phyloP scores from a whole-genome alignment of 1,284 basidiomycete species.

The Leccinum pallidistipes region DNA sequence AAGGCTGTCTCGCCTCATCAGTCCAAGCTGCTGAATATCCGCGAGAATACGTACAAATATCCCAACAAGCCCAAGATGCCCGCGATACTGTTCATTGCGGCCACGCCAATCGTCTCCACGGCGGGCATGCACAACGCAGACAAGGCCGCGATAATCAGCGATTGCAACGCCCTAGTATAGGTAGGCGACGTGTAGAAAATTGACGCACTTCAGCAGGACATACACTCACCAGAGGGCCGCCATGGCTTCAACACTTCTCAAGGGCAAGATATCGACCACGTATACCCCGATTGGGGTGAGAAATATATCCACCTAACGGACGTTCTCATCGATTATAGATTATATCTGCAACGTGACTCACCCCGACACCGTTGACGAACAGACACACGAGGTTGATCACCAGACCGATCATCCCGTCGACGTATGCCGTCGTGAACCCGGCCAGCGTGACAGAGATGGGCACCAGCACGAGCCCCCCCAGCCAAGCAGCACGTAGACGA shows the following conservation, averaged over 20 bases:
- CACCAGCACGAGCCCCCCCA: conserved; percentile 47
- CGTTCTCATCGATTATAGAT: neutral
- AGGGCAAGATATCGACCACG: conserved; percentile 54
- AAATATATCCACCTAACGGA: conserved; percentile 42
- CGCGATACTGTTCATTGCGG: conserved; percentile 49
- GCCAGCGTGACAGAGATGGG: conserved; percentile 30
- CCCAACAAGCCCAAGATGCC: conserved; percentile 45
- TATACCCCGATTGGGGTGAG: conserved; percentile 56
- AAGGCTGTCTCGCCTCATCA: conserved; percentile 32
- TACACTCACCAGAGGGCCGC: conserved; percentile 42
- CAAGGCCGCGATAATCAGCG: conserved; percentile 34
- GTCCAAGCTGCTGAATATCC: neutral
- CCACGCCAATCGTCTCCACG: conserved; percentile 53
- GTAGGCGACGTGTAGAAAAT: neutral
- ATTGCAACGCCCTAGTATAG: conserved; percentile 43
- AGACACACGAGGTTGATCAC: conserved; percentile 42
- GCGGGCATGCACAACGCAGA: conserved; percentile 36
- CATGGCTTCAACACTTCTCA: conserved; percentile 52
- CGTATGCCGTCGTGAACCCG: conserved; percentile 32
- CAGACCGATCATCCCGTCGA: conserved; percentile 43
- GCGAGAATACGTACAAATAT: conserved; percentile 39
- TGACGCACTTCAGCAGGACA: neutral
- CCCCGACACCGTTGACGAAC: conserved; percentile 52
- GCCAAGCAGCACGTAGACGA: conserved; percentile 49
- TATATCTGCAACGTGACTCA: conserved; percentile 24